Evolutionary conservation across 805 yeast genomes (phyloP).

Genomic region (Wickerhamomyces alni): DNA sequence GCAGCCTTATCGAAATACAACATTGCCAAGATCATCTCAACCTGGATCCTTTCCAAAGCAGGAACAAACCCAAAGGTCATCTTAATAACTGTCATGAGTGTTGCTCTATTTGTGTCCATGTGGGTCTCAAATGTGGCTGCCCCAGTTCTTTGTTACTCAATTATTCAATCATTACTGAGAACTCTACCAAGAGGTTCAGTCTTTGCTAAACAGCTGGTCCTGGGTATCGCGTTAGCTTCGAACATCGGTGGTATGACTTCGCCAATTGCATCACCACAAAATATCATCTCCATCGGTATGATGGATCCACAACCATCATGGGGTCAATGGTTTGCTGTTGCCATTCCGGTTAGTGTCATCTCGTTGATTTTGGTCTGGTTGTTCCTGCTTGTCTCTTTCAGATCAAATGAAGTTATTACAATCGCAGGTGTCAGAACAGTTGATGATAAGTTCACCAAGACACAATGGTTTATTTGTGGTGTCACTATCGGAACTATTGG

Average conservation of each 20-base stretch:
- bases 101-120: constrained; percentile 82
- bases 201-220: constrained; percentile 75
- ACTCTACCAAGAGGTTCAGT: constrained; percentile 74
- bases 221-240: constrained; percentile 91
- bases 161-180: constrained; percentile 83
- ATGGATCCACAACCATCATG: constrained; percentile 84
- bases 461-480: constrained; percentile 68
- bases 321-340: constrained; percentile 90
- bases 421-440: constrained; percentile 42
- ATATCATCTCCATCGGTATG: constrained; percentile 80
- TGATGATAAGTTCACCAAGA: constrained; percentile 62
- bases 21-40: constrained; percentile 80
- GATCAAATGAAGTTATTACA: constrained; percentile 41
- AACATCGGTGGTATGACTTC: constrained; percentile 96
- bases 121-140: constrained; percentile 98
- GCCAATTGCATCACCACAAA: constrained; percentile 96
- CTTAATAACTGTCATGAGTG: constrained; percentile 74
- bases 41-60: constrained; percentile 72
- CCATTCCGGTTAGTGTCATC: constrained; percentile 71
- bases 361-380: constrained; percentile 68
- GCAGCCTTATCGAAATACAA: constrained; percentile 91
- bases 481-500: constrained; percentile 70
- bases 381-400: constrained; percentile 60
- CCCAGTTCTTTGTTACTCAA: constrained; percentile 87
- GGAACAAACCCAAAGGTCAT: constrained; percentile 82